Conservation (phyloP, 345 rosid genomes). For the Rhodomyrtus tomentosa region DNA sequence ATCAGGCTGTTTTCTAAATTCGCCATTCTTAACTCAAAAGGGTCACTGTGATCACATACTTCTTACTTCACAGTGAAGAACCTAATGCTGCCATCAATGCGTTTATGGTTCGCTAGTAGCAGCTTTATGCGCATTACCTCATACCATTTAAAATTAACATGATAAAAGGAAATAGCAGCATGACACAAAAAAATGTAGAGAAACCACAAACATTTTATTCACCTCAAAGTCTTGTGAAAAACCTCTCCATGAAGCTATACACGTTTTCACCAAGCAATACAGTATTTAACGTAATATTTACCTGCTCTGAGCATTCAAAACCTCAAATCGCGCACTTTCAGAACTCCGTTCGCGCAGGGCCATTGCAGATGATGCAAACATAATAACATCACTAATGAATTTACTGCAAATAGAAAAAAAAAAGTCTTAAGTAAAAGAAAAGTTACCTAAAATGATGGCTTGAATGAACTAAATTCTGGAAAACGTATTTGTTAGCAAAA, state of each 20-base stretch:
- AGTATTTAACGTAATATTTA: slow-evolving; percentile 5
- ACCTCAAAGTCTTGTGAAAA: not conserved
- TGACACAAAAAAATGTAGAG: not conserved
- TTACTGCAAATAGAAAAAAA: slow-evolving; percentile 47
- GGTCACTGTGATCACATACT: not conserved
- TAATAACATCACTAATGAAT: slow-evolving; percentile 71
- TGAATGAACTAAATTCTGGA: not conserved
- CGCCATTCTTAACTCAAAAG: not conserved
- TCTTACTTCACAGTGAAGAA: not conserved
- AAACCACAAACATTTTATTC: not conserved
- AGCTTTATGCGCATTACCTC: not conserved
- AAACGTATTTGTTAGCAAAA: not conserved
- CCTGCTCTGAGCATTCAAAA: slow-evolving; percentile 77
- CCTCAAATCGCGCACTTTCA: slow-evolving; percentile 92
- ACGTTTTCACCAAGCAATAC: not conserved
- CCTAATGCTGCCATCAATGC: not conserved
- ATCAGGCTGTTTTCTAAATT: not conserved
- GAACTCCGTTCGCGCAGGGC: slow-evolving; percentile 84
- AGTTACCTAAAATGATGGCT: not conserved
- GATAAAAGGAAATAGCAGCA: not conserved
- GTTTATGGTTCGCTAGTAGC: not conserved
- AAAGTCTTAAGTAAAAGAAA: not conserved
- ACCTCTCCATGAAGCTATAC: not conserved
- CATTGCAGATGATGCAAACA: slow-evolving; percentile 87
- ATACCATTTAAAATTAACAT: not conserved